Evolutionary conservation across 495 filamentous ascomycete genomes (phyloP).

Genomic region (Tuber microsphaerosporum): DNA sequence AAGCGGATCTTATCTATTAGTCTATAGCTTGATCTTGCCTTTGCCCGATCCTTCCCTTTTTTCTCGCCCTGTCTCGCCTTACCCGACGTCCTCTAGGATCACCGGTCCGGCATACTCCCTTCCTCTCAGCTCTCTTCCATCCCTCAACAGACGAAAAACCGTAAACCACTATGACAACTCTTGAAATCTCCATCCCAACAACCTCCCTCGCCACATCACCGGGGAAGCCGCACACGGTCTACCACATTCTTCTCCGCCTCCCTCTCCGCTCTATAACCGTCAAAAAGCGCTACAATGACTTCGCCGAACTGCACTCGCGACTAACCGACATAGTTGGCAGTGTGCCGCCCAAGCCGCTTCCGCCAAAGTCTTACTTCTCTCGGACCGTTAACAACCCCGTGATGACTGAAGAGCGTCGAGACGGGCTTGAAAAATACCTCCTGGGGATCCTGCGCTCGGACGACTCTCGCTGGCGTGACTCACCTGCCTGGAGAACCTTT

Average conservation of each 20-base stretch:
- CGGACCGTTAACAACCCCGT: constrained; percentile 67
- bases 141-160: background rate
- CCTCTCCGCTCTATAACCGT: constrained; percentile 81
- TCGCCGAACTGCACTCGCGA: constrained; percentile 63
- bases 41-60: background rate
- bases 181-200: constrained; percentile 75
- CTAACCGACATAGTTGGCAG: constrained; percentile 58
- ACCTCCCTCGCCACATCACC: constrained; percentile 56
- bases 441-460: constrained; percentile 65
- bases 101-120: background rate
- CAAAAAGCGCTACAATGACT: constrained; percentile 92
- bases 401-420: constrained; percentile 71
- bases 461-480: constrained; percentile 80
- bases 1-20: background rate
- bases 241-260: constrained; percentile 82
- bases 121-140: background rate
- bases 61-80: background rate
- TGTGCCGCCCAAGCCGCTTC: constrained; percentile 53
- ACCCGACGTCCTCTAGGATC: background rate
- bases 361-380: constrained; percentile 76
- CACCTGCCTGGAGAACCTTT: constrained; percentile 75
- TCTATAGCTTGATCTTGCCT: background rate
- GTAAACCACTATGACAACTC: constrained; percentile 46
- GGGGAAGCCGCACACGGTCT: constrained; percentile 75
- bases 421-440: constrained; percentile 73